Evolutionary conservation across 768 basidiomycete species (phyloP).

Genomic region (Phanerochaete carnosa): DNA sequence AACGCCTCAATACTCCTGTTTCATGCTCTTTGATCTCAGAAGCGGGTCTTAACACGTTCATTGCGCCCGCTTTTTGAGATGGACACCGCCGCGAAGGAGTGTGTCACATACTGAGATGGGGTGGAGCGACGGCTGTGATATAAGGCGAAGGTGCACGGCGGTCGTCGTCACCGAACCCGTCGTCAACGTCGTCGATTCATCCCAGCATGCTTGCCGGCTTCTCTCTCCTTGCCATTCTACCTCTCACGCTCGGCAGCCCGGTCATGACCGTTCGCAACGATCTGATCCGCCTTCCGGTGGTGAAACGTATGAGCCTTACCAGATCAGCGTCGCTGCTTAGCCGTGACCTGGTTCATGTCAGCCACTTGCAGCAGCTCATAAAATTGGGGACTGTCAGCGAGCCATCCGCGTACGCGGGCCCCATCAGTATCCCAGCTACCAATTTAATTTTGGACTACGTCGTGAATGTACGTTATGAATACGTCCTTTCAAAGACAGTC

Average conservation of each 20-base stretch:
- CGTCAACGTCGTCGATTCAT: too few species aligned
- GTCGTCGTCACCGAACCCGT: neutral
- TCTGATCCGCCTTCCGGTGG: constrained; percentile 41
- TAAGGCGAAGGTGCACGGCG: neutral
- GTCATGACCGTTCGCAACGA: constrained; percentile 22
- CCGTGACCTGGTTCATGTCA: constrained; percentile 49
- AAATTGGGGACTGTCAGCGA: constrained; percentile 10
- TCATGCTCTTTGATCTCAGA: too few species aligned
- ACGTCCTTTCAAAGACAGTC: neutral
- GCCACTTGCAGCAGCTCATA: constrained; percentile 38
- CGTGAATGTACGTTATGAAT: constrained; percentile 17
- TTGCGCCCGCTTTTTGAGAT: too few species aligned
- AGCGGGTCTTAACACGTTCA: too few species aligned
- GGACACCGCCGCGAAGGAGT: too few species aligned
- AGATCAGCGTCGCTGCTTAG: constrained; percentile 45
- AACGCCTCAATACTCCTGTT: too few species aligned
- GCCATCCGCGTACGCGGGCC: constrained; percentile 7
- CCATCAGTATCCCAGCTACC: constrained; percentile 35
- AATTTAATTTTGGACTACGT: constrained; percentile 41
- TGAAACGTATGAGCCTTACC: constrained; percentile 49
- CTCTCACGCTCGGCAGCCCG: constrained; percentile 23
- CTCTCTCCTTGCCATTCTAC: constrained; percentile 22
- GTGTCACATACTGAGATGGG: too few species aligned
- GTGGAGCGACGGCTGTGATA: too few species aligned
- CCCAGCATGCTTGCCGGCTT: constrained; percentile 19